Evolutionary conservation across 2,329 filamentous ascomycete genomes (phyloP), one percentile per base, ranked within the genome.

Genomic region (Botrytis galanthina): DNA sequence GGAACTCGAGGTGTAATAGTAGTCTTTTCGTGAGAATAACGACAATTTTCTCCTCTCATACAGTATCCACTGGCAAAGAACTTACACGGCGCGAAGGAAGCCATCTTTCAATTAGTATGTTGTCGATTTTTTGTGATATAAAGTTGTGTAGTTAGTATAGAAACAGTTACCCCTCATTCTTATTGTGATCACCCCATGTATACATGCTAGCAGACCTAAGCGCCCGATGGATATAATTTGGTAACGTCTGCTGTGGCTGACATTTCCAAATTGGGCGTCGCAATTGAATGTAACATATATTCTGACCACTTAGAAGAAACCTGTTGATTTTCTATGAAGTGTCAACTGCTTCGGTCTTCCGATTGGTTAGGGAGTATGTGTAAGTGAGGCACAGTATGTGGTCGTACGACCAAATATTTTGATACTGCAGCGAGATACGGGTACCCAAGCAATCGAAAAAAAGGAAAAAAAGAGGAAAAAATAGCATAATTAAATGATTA

Each of bases 11-110:
- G 39, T 29, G 16, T 32, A 29, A 42, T 9, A 20, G 39, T 22
- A 63, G 39, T 54, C 29, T 22, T 51, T n/a, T 68, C 64, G 4
- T 68, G 64, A 51, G 44, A 35, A 22, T 26, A 68, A 68, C 64
- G 64, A 37, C 64, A 68, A 6, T 51, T n/a, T 16, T 54, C 44
- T 37, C 64, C 64, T 35, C 35, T 68, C 44, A 20, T 54, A 37
- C 64, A 68, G 37, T 35, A 18, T 51, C 64, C 64, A 12, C 18
- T 26, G 7, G 44, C 44, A 29, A 68, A 68, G 44, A 68, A 68
- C 16, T 51, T 68, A 44, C 64, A 68, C 10, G n/a, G 39, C 1
- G n/a, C 26, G 14, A 6, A 18, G 8, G 64, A 22, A 48, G 20
- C 6, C 64, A 68, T 68, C 7, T n/a, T 67, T 48, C 29, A 63